Conservation (phyloP, 257 asterid species). For the Solanum rostratum region DNA sequence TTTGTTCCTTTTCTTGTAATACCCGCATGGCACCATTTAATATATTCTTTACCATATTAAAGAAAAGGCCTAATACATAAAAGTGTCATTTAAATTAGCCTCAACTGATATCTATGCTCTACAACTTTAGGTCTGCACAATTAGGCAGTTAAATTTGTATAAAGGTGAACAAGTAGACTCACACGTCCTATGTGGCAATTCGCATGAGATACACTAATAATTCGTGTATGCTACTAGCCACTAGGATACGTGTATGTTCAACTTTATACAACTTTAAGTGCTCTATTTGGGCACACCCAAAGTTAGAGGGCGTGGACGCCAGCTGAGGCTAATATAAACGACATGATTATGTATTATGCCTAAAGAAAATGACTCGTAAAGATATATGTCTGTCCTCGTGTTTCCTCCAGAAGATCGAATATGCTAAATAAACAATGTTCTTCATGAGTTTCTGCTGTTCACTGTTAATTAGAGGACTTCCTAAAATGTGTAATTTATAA, state of each 20-base stretch:
- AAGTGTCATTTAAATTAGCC: too few relatives aligned
- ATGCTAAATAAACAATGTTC: neutral
- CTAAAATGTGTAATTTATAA: constrained; percentile 9
- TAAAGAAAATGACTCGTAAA: neutral
- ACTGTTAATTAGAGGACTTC: neutral
- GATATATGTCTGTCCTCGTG: neutral
- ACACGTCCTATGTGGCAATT: neutral
- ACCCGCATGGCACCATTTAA: neutral
- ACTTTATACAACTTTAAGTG: neutral
- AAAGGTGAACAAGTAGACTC: neutral
- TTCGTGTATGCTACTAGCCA: neutral
- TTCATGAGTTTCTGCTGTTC: neutral
- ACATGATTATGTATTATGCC: neutral
- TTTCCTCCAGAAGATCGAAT: neutral
- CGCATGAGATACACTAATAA: neutral
- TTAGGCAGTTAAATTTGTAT: neutral
- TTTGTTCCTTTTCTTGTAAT: neutral
- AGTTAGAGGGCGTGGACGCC: neutral
- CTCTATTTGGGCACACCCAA: neutral
- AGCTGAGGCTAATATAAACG: neutral
- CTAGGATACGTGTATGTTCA: neutral
- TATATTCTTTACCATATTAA: neutral
- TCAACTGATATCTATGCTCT: neutral
- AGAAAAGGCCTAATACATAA: too few relatives aligned
- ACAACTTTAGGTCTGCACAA: neutral